Conservation (phyloP, 73 alveolate species). For the Tetrahymena thermophila region DNA sequence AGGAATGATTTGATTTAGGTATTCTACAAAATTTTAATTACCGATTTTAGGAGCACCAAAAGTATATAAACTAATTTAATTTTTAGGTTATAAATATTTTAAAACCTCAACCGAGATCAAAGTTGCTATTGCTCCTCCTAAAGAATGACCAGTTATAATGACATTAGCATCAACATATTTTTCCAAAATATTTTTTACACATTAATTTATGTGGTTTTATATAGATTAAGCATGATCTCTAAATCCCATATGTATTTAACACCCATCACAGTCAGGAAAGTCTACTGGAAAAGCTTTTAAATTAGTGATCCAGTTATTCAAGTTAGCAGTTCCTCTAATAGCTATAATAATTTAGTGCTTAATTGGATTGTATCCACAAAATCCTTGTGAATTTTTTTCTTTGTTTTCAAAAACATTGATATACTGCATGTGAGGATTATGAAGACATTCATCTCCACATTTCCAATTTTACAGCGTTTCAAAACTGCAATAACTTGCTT, state of each 20-base stretch:
- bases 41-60: conserved; percentile 7
- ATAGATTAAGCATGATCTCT: neutral
- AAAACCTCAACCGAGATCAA: neutral
- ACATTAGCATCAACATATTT: neutral
- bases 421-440: neutral
- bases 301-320: neutral
- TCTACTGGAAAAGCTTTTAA: neutral
- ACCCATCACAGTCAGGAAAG: neutral
- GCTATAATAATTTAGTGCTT: neutral
- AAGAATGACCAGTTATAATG: neutral
- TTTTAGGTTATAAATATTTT: neutral
- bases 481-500: neutral
- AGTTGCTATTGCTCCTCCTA: conserved; percentile 14
- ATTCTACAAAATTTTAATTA: neutral
- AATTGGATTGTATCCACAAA: neutral
- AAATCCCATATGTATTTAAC: neutral
- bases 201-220: neutral
- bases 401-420: neutral
- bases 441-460: neutral
- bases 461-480: neutral
- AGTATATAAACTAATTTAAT: neutral
- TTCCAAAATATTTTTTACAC: neutral
- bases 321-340: neutral
- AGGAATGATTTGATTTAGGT: neutral
- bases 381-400: neutral